Evolutionary conservation across 805 yeast species (phyloP), one percentile per base, ranked within the genome.

Genomic region (Lipomyces sp.): DNA sequence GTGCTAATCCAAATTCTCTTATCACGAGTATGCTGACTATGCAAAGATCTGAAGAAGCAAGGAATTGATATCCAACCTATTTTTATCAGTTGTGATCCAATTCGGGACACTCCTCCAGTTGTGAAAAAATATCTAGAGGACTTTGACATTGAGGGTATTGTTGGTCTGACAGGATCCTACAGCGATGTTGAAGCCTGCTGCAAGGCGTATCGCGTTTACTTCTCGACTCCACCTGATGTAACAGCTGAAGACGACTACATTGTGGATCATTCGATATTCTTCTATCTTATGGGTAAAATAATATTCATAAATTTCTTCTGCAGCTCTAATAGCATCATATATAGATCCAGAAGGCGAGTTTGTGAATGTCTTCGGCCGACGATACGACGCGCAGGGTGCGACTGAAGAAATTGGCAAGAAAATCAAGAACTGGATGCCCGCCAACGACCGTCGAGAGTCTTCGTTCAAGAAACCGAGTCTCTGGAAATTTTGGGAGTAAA

Each of bases 251-350:
- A 95, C 78, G 97, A 95, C 73, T 95, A 95, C 76, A 82, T 95
- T 68, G 99, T 95, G 39, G 99, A 95, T 76, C 99, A 95, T 79
- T 94, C 98, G 2, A 92, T 95, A 66, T 95, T 95, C 85, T 94
- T 94, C 80, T 95, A 95, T 75, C 81, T 95, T 73, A 94, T 95
- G 98, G 71, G 71, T 63, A 53, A 7, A 65, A 34, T 33, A 13
- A 7, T 13, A 5, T 55, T 5, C 11, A 4, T 24, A 29, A n/a
- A 15, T 29, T n/a, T 54, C 1, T 11, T 32, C 24, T n/a, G 15
- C 10, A 24, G 30, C 7, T 6, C 54, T 61, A 45, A 64, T 42
- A 3, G 15, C 18, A 32, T 53, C 18, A 33, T 24, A n/a, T 8
- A 18, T 35, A 66, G 98, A 95, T 77, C 93, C 97, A n/a, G 97